Conservation (phyloP, 1,284 basidiomycete genomes). For the Ustilago hordei region DNA sequence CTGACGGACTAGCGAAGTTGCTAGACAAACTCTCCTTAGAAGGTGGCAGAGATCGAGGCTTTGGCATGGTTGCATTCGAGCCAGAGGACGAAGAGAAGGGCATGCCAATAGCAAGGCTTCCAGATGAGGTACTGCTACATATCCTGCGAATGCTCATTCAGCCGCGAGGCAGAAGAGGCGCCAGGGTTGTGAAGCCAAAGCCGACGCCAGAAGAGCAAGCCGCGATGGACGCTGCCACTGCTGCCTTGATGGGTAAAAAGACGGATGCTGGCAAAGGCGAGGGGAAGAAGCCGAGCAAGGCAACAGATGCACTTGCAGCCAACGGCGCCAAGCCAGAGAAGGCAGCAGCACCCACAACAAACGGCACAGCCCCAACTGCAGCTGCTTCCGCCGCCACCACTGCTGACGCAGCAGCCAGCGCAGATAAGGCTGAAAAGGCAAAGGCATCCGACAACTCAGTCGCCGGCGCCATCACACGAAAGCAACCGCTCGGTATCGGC, state of each 20-base stretch:
- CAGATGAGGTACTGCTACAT: slow-evolving; percentile 61
- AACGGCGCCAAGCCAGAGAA: slow-evolving; percentile 2
- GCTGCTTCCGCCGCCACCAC: not conserved
- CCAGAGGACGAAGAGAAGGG: slow-evolving; percentile 56
- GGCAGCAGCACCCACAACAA: not conserved
- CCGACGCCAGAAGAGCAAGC: slow-evolving; percentile 48
- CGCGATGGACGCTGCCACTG: slow-evolving; percentile 34
- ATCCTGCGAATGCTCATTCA: slow-evolving; percentile 52
- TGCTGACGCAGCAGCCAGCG: not conserved
- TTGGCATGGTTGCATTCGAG: slow-evolving; percentile 31
- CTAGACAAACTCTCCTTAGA: slow-evolving; percentile 38
- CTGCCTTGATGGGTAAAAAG: slow-evolving; percentile 17
- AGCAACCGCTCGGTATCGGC: slow-evolving; percentile 47
- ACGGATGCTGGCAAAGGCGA: not conserved
- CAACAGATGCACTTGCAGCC: not conserved
- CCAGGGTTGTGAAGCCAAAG: slow-evolving; percentile 50
- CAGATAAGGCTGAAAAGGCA: slow-evolving; percentile 14
- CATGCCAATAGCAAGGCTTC: slow-evolving; percentile 49
- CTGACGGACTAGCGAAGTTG: slow-evolving; percentile 46
- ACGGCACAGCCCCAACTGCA: not conserved
- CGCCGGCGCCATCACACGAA: slow-evolving; percentile 15
- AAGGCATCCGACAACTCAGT: slow-evolving; percentile 18
- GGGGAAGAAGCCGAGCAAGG: slow-evolving; percentile 10
- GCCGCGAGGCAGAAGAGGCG: slow-evolving; percentile 54
- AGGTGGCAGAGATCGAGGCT: slow-evolving; percentile 48